These are phyloP conservation scores for Cenococcum geophilum DNA, from an alignment of 495 filamentous ascomycete genomes.

Conservation along the genomic window DNA sequence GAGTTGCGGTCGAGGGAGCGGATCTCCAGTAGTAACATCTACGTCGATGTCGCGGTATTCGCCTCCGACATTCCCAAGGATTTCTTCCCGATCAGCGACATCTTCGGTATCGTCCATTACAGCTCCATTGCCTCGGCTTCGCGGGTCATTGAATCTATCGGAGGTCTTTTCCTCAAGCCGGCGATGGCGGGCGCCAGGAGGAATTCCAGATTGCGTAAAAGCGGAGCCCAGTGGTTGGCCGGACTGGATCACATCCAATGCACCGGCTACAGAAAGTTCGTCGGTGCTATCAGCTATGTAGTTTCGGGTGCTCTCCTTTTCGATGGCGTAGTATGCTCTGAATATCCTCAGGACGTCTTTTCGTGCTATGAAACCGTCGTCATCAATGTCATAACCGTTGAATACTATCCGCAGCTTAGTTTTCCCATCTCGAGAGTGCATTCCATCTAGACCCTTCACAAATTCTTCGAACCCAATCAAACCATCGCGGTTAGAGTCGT, in stretches of 20 bases:
- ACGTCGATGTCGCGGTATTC: slow-evolving; percentile 9
- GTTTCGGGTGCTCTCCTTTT: slow-evolving; percentile 76
- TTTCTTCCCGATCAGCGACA: slow-evolving; percentile 44
- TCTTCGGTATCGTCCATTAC: slow-evolving; percentile 42
- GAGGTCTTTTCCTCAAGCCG: slow-evolving; percentile 18
- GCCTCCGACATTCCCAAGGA: slow-evolving; percentile 37
- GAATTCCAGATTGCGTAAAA: slow-evolving; percentile 32
- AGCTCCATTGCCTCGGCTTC: slow-evolving; percentile 1
- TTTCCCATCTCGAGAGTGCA: slow-evolving; percentile 49
- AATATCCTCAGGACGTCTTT: slow-evolving; percentile 91
- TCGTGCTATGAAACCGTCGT: slow-evolving; percentile 78
- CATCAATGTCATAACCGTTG: slow-evolving; percentile 83
- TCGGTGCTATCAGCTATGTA: slow-evolving; percentile 61
- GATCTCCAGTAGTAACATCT: not conserved
- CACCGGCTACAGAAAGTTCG: slow-evolving; percentile 62
- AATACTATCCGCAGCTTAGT: slow-evolving; percentile 66
- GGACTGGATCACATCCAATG: slow-evolving; percentile 50
- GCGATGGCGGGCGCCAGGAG: slow-evolving; percentile 11
- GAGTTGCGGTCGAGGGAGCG: not conserved
- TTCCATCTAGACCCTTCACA: slow-evolving; percentile 70
- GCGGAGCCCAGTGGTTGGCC: slow-evolving; percentile 37
- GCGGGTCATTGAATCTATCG: slow-evolving; percentile 20
- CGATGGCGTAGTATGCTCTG: slow-evolving; percentile 79
- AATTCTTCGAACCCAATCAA: slow-evolving; percentile 95
- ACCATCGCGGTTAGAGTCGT: slow-evolving; percentile 81